Base-by-base conservation (phyloP, 257 asterid species). In the Salvia miltiorrhiza region DNA sequence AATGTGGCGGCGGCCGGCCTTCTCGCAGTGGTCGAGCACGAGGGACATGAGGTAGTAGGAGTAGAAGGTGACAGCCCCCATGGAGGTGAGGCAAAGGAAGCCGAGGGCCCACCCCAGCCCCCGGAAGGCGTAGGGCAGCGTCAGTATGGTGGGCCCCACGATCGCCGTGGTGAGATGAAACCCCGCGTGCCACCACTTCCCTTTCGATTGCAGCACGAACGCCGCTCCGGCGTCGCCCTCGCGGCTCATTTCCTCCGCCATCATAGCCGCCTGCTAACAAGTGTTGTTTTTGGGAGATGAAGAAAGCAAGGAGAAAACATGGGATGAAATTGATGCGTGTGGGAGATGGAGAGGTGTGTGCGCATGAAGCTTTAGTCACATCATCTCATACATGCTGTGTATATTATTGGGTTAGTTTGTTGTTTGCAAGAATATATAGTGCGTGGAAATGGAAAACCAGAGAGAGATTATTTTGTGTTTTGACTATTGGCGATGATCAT, bases 131-230 rank as follows among this genome's bases (percentile, higher is more conserved):
- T 86, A 93, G 24, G 97, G 99, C 85, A 93, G 72, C 54, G 96
- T 90, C 64, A 90, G 82, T 56, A 90, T 77, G 8, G 95, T 86
- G 63, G 99, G 97, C 2, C 99, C 99, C 76, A 93, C 99, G 9
- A 93, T 93, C 65, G 99, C 99, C 76, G 99, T 93, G 66, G 96
- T 86, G 76, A 93, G 73, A 72, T 93, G 99, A 67, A 75, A 93
- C 21, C 97, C 99, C 3, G 99, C 99, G 71, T 93, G 99, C 96
- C 96, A 93, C 99, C 99, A 93, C 72, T 87, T 75, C 62, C 98
- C 97, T 81, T 87, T 93, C 4, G 98, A 90, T 78, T 93, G 82
- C n/a, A 93, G 72, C 0, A 93, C 98, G 23, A 93, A 90, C 57
- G 90, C 86, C 3, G 98, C 97, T 10, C 98, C 98, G 60, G 98